phyloP scores from a whole-genome alignment of 441 rosid genomes.

The Populus tomentosa region DNA sequence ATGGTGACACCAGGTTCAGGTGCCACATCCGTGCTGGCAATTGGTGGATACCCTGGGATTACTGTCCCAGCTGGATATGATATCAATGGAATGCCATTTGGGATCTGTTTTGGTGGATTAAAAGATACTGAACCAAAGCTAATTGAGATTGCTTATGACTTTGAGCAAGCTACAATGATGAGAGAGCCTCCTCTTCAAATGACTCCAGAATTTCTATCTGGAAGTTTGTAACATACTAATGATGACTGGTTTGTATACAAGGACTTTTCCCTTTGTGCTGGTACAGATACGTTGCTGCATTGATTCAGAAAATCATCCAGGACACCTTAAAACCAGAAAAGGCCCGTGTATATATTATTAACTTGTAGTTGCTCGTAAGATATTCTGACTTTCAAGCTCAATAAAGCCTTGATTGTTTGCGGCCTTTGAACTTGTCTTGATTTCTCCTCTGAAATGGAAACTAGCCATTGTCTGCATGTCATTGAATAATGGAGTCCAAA shows the following conservation, averaged over 20 bases:
- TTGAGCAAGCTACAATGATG: slow-evolving; percentile 33
- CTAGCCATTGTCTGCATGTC: too few species aligned
- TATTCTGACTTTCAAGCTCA: background rate
- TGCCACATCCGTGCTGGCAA: slow-evolving; percentile 29
- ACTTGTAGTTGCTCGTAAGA: background rate
- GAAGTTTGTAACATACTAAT: background rate
- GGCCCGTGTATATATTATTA: background rate
- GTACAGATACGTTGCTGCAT: too few species aligned
- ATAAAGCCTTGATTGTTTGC: background rate
- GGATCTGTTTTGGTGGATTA: slow-evolving; percentile 47
- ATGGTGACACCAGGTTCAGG: slow-evolving; percentile 30
- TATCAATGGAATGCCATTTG: slow-evolving; percentile 37
- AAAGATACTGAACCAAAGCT: slow-evolving; percentile 43
- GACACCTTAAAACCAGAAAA: background rate
- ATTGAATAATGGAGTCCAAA: background rate
- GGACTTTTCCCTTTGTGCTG: too few species aligned
- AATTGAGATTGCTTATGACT: slow-evolving; percentile 42
- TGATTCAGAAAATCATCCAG: background rate
- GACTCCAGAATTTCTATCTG: background rate
- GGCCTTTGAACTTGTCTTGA: background rate
- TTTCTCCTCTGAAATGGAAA: background rate
- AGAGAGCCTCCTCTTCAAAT: slow-evolving; percentile 1
- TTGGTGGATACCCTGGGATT: slow-evolving; percentile 45
- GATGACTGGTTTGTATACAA: background rate
- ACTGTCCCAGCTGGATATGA: slow-evolving; percentile 42